Conservation (phyloP, 1,284 basidiomycete species). For the Ustilago tritici region DNA sequence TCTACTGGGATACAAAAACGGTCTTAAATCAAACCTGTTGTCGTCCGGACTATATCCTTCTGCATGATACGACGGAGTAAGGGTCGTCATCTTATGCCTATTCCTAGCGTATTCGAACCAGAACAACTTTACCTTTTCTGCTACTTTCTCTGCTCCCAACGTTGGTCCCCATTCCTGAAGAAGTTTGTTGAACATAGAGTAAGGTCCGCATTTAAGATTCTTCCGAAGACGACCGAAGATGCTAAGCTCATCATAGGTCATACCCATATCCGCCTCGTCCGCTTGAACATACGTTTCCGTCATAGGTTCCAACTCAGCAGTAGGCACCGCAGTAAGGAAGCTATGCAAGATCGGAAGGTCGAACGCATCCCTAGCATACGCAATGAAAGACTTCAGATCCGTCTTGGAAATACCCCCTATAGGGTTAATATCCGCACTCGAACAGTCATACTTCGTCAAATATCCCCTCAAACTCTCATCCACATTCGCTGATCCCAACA, state of each 20-base stretch:
- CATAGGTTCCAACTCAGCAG: slow-evolving; percentile 95
- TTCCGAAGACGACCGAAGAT: slow-evolving; percentile 93
- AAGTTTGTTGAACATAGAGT: slow-evolving; percentile 94
- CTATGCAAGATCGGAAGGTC: slow-evolving; percentile 83
- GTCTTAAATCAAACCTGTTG: slow-evolving; percentile 93
- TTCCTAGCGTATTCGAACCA: slow-evolving; percentile 97
- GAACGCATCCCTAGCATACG: slow-evolving; percentile 82
- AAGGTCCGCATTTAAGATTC: slow-evolving; percentile 96
- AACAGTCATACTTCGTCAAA: slow-evolving; percentile 93
- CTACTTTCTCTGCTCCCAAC: slow-evolving; percentile 76
- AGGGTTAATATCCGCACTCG: slow-evolving; percentile 89
- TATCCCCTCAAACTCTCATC: slow-evolving; percentile 98
- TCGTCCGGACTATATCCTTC: slow-evolving; percentile 91
- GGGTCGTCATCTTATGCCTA: slow-evolving; percentile 98
- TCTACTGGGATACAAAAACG: slow-evolving; percentile 92
- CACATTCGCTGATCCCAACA: slow-evolving; percentile 96
- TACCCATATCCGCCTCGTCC: slow-evolving; percentile 92
- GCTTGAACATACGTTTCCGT: slow-evolving; percentile 92
- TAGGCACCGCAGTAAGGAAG: slow-evolving; percentile 90
- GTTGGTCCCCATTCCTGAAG: slow-evolving; percentile 86
- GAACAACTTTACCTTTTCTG: slow-evolving; percentile 96
- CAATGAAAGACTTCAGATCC: slow-evolving; percentile 95
- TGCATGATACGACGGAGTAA: slow-evolving; percentile 96
- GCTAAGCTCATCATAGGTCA: slow-evolving; percentile 98
- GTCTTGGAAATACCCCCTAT: slow-evolving; percentile 98